Evolutionary conservation across 352 stramenopile genomes (phyloP), one percentile per base, ranked within the genome.

Genomic region (Pythium scleroteichum): DNA sequence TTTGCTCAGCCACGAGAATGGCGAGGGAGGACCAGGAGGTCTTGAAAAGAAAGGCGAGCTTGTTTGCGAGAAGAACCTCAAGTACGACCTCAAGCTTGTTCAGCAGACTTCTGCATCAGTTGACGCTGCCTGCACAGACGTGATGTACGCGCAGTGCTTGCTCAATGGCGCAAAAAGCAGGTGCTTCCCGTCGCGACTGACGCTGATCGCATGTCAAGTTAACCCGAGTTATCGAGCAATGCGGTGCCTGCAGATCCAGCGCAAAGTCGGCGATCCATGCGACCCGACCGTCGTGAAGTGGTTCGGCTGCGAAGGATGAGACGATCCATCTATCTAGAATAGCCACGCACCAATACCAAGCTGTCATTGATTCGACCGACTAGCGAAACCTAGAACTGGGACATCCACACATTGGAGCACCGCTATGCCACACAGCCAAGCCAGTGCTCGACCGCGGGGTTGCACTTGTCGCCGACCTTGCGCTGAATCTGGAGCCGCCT

Each of bases 401-500:
- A n/a, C n/a, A n/a, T n/a, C n/a, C n/a, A n/a, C n/a, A n/a, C n/a
- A n/a, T n/a, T n/a, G n/a, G n/a, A n/a, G n/a, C n/a, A n/a, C n/a
- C n/a, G n/a, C 29, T 29, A 44, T 20, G 26, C 29, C 4, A 13
- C 22, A 41, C 44, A 66, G 2, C 59, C 59, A 1, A 66, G 44
- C 59, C 59, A 66, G 2, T 44, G 33, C 29, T 66, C 59, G 0
- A 66, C 19, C 9, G 39, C n/a, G 3, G 42, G 23, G 44, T 67
- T n/a, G 19, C 52, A 67, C 14, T 52, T 35, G 2, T 52, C 27
- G 24, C 60, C 60, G 3, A 67, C 52, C 3, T 45, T 4, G 10
- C 42, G 42, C 9, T 24, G 50, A 24, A 67, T 58, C 32, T 67
- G 19, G 7, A 57, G 35, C 17, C 46, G 7, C 12, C 60, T 32